Evolutionary conservation across 495 filamentous ascomycete genomes (phyloP).

Genomic region (Xylaria castorea): DNA sequence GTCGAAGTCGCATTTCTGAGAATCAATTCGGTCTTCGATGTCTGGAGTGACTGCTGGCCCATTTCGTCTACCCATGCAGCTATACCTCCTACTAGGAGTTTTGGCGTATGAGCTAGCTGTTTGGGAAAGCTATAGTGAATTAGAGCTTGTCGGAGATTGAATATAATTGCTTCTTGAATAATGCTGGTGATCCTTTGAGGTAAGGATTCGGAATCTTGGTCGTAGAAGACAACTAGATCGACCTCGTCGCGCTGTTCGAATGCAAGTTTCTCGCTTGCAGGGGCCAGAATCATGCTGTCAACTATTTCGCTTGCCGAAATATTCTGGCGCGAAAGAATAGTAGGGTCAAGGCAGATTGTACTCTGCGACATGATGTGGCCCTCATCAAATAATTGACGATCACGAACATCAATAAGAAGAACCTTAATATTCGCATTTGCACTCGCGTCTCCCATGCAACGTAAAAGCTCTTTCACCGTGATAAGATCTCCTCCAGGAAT

Average conservation of each 20-base stretch:
- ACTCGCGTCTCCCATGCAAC: slow-evolving; percentile 59
- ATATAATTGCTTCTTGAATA: slow-evolving; percentile 63
- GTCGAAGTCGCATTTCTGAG: slow-evolving; percentile 34
- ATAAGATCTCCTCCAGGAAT: slow-evolving; percentile 70
- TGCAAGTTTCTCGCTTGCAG: slow-evolving; percentile 71
- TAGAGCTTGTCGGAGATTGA: slow-evolving; percentile 77
- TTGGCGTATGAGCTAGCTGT: slow-evolving; percentile 70
- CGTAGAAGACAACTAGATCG: slow-evolving; percentile 90
- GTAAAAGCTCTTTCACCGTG: slow-evolving; percentile 67
- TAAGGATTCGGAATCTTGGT: slow-evolving; percentile 65
- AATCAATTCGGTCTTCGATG: slow-evolving; percentile 34
- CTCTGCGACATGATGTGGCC: slow-evolving; percentile 85
- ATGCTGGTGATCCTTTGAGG: slow-evolving; percentile 48
- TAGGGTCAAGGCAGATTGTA: slow-evolving; percentile 91
- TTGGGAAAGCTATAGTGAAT: slow-evolving; percentile 80
- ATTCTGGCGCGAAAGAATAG: slow-evolving; percentile 69
- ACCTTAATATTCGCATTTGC: slow-evolving; percentile 68
- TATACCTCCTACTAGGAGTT: slow-evolving; percentile 80
- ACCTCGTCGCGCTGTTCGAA: slow-evolving; percentile 81
- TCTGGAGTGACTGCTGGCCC: slow-evolving; percentile 69
- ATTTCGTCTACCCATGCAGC: slow-evolving; percentile 84
- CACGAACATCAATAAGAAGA: slow-evolving; percentile 84
- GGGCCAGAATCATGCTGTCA: slow-evolving; percentile 81
- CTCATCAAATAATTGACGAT: slow-evolving; percentile 79
- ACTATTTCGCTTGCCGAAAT: slow-evolving; percentile 86